Evolutionary conservation across 768 basidiomycete species (phyloP), one percentile per base, ranked within the genome.

Genomic region (Tephrocybe rancida): DNA sequence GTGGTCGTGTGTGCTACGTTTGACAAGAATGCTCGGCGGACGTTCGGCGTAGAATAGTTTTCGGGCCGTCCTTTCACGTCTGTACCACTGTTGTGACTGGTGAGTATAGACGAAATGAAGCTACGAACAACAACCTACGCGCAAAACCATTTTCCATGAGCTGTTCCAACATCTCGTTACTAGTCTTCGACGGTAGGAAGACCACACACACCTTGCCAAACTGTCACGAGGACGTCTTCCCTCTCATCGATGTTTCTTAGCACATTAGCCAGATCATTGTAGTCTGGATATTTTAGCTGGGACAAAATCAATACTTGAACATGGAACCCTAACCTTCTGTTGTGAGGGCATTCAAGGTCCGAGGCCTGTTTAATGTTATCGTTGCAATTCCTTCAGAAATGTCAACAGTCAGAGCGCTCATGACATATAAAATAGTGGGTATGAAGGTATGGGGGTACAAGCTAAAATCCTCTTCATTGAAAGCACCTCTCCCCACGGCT

Each of bases 91-190:
- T 26, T 21, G 32, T 46, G 39, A 21, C 22, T 29, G 25, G 5
- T 53, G 14, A 30, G 7, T 32, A 16, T 13, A 16, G 16, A 16
- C 14, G 16, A 37, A 46, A 27, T 18, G 42, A 44, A 26, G 26
- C 16, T 27, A 38, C 6, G 27, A 43, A 5, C n/a, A 51, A 37
- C 27, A 3, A 16, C 69, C 85, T 64, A 88, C 87, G 87, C 79
- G 71, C 85, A 89, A 66, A 89, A 88, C 86, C 86, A 88, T 56
- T 74, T 79, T 2, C 87, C 87, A 29, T 73, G 84, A 9, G 84
- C 87, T 87, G 46, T 41, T 87, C 37, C 21, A 24, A 48, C 25
- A 34, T 34, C 16, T 35, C 5, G 41, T 26, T 34, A 11, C 57
- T 5, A 27, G 9, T 7, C 30, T 18, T 50, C 13, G 6, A 18